A percentile compares a stretch with the other conserved stretches of the same genome.
Evolutionary conservation across 306 rosid genomes (phyloP).

Genomic region (Acacia crassicarpa): DNA sequence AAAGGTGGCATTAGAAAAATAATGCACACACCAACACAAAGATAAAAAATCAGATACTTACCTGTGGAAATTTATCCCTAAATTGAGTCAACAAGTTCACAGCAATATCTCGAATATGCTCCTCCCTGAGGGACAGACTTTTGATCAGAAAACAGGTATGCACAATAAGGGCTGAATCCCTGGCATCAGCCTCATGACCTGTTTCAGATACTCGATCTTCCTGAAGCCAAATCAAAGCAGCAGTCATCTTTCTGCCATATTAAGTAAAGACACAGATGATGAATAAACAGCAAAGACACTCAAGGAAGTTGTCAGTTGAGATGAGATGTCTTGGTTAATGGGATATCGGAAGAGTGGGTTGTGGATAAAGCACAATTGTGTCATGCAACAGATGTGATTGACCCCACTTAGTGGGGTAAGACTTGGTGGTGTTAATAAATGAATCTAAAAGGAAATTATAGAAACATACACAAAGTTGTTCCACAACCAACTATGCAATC

Average conservation of each 20-base stretch:
- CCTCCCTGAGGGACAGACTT: constrained; percentile 90
- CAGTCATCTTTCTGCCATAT: constrained; percentile 26
- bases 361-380: background rate
- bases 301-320: background rate
- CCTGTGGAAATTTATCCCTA: constrained; percentile 97
- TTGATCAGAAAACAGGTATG: constrained; percentile 86
- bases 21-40: background rate
- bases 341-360: background rate
- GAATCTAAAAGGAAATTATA: constrained; percentile 23
- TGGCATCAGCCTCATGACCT: constrained; percentile 75
- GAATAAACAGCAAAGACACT: constrained; percentile 1
- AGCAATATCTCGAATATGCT: constrained; percentile 76
- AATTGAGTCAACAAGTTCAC: constrained; percentile 86
- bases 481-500: background rate
- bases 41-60: constrained; percentile 21
- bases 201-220: constrained; percentile 88
- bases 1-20: constrained; percentile 1
- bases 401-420: background rate
- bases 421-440: background rate
- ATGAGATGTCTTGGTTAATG: background rate
- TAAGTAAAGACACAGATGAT: constrained; percentile 24
- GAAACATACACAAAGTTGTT: background rate
- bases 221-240: constrained; percentile 57
- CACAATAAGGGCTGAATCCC: constrained; percentile 75
- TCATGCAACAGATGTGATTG: background rate